A percentile compares a stretch with the other conserved stretches of the same genome.
Conservation (phyloP, 305 asterid genomes). For the Caryopteris hybrid region DNA sequence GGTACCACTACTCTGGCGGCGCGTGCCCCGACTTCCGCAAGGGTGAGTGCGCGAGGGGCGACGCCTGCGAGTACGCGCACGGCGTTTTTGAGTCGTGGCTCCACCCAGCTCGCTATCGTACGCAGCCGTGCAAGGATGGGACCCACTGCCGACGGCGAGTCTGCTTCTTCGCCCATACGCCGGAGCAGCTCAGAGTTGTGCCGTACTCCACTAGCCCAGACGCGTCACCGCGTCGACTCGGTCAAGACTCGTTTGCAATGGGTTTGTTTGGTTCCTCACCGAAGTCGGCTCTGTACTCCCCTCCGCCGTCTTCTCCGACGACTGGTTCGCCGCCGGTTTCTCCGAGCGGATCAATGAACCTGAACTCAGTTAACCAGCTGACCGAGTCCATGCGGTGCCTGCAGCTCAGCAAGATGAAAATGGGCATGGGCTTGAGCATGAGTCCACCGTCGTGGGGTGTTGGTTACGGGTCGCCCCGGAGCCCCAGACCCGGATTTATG, state of each 20-base stretch:
- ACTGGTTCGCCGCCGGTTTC: constrained; percentile 58
- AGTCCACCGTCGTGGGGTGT: constrained; percentile 45
- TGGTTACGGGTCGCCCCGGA: constrained; percentile 26
- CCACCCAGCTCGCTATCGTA: constrained; percentile 74
- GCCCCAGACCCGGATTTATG: constrained; percentile 25
- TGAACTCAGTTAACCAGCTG: constrained; percentile 32
- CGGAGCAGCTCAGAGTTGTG: constrained; percentile 56
- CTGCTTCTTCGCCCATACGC: constrained; percentile 79
- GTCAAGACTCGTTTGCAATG: constrained; percentile 21
- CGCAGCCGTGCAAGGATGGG: constrained; percentile 82
- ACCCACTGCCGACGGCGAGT: constrained; percentile 70
- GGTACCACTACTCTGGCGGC: constrained; percentile 54
- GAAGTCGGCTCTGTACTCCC: constrained; percentile 29
- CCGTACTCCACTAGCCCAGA: constrained; percentile 39
- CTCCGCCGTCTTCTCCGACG: constrained; percentile 44
- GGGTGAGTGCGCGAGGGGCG: constrained; percentile 55
- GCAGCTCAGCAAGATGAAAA: constrained; percentile 32
- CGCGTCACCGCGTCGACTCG: constrained; percentile 31
- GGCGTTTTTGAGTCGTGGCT: constrained; percentile 86
- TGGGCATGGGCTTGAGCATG: constrained; percentile 26
- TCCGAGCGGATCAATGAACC: constrained; percentile 33
- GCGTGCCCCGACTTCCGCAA: constrained; percentile 64
- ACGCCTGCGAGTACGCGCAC: constrained; percentile 73
- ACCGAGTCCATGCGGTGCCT: constrained; percentile 56
- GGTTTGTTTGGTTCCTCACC: constrained; percentile 32